Evolutionary conservation across 176 grass and related monocot species (phyloP), one percentile per base, ranked within the genome.

Genomic region (Eremochloa ophiuroides): DNA sequence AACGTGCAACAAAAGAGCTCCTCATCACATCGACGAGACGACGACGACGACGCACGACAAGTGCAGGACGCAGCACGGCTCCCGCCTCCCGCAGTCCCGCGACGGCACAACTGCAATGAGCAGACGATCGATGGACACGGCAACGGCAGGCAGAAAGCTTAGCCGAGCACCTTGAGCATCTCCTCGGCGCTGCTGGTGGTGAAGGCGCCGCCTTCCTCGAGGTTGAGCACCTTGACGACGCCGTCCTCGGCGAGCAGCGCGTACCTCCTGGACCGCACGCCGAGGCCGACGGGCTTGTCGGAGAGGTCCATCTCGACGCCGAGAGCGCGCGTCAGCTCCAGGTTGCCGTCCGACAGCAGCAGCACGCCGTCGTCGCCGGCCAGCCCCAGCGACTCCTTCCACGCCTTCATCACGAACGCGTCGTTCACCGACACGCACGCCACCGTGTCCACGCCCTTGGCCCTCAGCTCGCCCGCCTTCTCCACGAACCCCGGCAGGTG

Each of bases 361-460:
- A 87, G 3, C 14, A 94, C 85, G 35, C 38, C 81, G 39, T 78
- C 58, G 34, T 88, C 87, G 9, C 73, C 80, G 12, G 90, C 44
- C 3, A 61, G 58, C 15, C 85, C 89, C 18, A 97, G 86, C 84
- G 43, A 48, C 70, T 92, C 82, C 85, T 88, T 90, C 94, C 91
- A 94, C 7, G 89, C 91, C 53, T 76, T 86, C 91, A 94, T 92
- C 62, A 94, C 89, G 74, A 94, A 97, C 5, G 91, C 94, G 66
- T 97, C 91, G 87, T 94, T 97, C 23, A 94, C 94, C 7, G 89
- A 92, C 22, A 97, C 77, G 76, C 94, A 94, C 44, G 85, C 91
- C 38, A 97, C 75, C 46, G 79, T 86, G 17, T 88, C 91, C 37
- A 92, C 91, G 11, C 94, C 94, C 55, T 90, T 91, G 2, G 78